Evolutionary conservation across 1,139 yeast genomes (phyloP).

Genomic region (Taphrina pruni): DNA sequence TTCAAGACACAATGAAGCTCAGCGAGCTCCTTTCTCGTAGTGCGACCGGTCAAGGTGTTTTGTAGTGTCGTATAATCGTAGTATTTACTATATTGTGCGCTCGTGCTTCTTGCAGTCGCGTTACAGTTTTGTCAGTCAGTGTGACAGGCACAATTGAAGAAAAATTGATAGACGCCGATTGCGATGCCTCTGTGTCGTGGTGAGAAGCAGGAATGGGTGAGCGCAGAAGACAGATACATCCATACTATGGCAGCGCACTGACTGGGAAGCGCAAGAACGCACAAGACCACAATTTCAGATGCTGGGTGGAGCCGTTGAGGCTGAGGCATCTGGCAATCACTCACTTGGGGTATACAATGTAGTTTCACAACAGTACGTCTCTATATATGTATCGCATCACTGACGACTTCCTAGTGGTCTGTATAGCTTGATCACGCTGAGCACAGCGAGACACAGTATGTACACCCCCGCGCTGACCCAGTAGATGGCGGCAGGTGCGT

Average conservation of each 20-base stretch:
- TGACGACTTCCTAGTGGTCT: conserved; percentile 32
- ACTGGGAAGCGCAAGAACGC: not conserved
- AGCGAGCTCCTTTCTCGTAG: too few species aligned
- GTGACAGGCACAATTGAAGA: too few species aligned
- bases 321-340: not conserved
- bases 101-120: too few species aligned
- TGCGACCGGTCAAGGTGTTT: too few species aligned
- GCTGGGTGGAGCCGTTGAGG: conserved; percentile 7
- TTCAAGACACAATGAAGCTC: too few species aligned
- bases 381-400: not conserved
- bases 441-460: conserved; percentile 26
- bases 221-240: too few species aligned
- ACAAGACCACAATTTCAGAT: not conserved
- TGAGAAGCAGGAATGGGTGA: too few species aligned
- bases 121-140: too few species aligned
- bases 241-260: not conserved
- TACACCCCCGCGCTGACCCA: conserved; percentile 39
- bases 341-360: not conserved
- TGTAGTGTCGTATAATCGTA: too few species aligned
- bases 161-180: too few species aligned
- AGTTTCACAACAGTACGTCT: not conserved
- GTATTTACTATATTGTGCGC: too few species aligned
- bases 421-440: conserved; percentile 36
- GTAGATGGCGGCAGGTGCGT: conserved; percentile 36
- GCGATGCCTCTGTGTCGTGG: too few species aligned